A percentile compares a stretch with the other conserved stretches of the same genome.
These are phyloP conservation scores for Coemansia sp. DNA, from an alignment of 192 early-diverging fungal genomes.

Conservation along the genomic window DNA sequence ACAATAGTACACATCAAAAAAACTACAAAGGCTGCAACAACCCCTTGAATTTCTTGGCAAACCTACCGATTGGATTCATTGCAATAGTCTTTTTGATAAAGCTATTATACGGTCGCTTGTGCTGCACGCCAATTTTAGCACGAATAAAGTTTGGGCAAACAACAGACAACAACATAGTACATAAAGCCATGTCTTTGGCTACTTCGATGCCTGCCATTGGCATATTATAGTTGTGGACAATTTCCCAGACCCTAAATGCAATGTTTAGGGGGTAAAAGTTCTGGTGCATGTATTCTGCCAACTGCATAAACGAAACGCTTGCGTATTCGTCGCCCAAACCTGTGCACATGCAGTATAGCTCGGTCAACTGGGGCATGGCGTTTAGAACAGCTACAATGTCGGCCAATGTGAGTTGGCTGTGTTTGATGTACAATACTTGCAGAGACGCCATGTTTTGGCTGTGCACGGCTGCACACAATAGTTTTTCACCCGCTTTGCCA, in stretches of 20 bases:
- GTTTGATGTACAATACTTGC: conserved; percentile 4
- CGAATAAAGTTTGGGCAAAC: conserved; percentile 17
- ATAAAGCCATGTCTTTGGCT: neutral
- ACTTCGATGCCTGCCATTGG: neutral
- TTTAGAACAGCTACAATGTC: conserved; percentile 10
- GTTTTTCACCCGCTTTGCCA: conserved; percentile 11
- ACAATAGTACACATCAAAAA: neutral
- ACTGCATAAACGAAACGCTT: neutral
- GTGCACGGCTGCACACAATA: conserved; percentile 9
- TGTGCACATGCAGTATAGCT: conserved; percentile 13
- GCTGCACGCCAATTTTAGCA: neutral
- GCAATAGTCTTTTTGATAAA: conserved; percentile 7
- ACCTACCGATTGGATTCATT: neutral
- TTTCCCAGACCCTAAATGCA: conserved; percentile 15
- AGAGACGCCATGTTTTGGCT: conserved; percentile 3
- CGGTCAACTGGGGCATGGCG: conserved; percentile 5
- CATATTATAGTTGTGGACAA: conserved; percentile 6
- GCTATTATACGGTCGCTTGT: conserved; percentile 1
- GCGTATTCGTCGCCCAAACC: conserved; percentile 16
- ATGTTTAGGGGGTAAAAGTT: conserved; percentile 16
- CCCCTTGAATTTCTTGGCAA: neutral
- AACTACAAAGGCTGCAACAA: neutral
- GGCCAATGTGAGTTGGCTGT: conserved; percentile 3
- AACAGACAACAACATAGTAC: conserved; percentile 9
- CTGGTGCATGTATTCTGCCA: conserved; percentile 17